Conservation (phyloP, 1,284 basidiomycete genomes). For the Cutaneotrichosporon sp. region DNA sequence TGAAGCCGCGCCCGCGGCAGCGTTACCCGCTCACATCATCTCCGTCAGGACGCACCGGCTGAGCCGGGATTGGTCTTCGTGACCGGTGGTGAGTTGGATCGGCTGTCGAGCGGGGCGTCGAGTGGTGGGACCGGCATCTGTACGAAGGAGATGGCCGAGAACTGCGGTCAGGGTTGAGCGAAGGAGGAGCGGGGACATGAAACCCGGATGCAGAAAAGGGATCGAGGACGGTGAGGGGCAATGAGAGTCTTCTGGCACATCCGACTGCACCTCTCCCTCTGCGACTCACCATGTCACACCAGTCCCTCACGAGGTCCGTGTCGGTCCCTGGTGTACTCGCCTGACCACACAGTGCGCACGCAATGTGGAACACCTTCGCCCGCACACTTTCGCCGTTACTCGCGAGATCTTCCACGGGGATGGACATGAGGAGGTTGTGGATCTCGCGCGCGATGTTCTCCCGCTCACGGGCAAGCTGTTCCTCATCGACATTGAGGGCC, state of each 20-base stretch:
- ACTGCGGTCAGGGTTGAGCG: slow-evolving; percentile 32
- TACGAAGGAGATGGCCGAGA: slow-evolving; percentile 45
- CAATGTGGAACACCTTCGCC: slow-evolving; percentile 47
- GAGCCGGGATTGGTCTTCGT: background rate
- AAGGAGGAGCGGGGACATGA: too few relatives aligned
- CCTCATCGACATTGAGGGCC: slow-evolving; percentile 34
- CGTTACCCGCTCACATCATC: too few relatives aligned
- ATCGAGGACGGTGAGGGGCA: too few relatives aligned
- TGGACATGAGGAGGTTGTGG: slow-evolving; percentile 42
- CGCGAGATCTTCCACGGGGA: slow-evolving; percentile 47
- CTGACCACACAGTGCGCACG: slow-evolving; percentile 42
- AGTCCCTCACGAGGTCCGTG: slow-evolving; percentile 44
- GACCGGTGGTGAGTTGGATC: slow-evolving; percentile 26
- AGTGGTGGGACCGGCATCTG: slow-evolving; percentile 45
- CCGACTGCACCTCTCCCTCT: too few relatives aligned
- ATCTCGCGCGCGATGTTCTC: slow-evolving; percentile 45
- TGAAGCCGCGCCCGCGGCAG: too few relatives aligned
- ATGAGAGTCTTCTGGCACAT: too few relatives aligned
- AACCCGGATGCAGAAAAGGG: too few relatives aligned
- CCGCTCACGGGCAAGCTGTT: slow-evolving; percentile 37
- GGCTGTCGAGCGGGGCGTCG: slow-evolving; percentile 22
- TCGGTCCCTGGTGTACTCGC: slow-evolving; percentile 28
- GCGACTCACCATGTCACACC: slow-evolving; percentile 46
- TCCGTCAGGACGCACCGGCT: background rate
- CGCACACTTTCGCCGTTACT: slow-evolving; percentile 48